Evolutionary conservation across 1,284 basidiomycete genomes (phyloP), one percentile per base, ranked within the genome.

Genomic region (Trichosporon sp.): DNA sequence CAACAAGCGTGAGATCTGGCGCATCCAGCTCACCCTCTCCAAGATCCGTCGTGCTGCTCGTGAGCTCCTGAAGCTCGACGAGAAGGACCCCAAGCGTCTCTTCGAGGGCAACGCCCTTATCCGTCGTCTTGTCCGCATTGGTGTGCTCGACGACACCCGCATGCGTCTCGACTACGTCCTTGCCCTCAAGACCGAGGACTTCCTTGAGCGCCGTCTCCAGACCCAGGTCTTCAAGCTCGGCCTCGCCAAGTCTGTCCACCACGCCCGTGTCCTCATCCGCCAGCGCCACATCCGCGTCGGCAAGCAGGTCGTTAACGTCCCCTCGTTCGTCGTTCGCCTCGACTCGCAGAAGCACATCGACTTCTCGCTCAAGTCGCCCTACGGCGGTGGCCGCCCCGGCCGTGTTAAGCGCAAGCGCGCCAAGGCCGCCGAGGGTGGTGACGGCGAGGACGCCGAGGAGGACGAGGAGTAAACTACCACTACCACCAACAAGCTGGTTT

Each of bases 1-100:
- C 83, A 99, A 98, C 91, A 99, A 99, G 88, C 91, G 93, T 80
- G 95, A 99, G 86, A 98, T 99, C 85, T 99, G 95, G 95, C 92
- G 96, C 80, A 98, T 99, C 82, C 89, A 94, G 81, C 89, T 99
- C 78, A 89, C 89, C 80, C 89, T 99, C 67, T 99, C 96, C 80
- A 98, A 99, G 73, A 99, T 99, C 81, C 95, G 95, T 86, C 94
- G 96, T 90, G 96, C 95, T 69, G 96, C 95, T 72, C 95, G 95
- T 91, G 95, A 99, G 85, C 90, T 99, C 71, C 90, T 99, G 83
- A 99, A 99, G 87, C 93, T 99, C 84, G 95, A 99, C 78, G 91
- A 90, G 83, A 99, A 99, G 84, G 96, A 99, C 85, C 94, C 95
- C 80, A 99, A 98, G 86, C 92, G 96, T 84, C 91, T 99, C 70